Base-by-base conservation (phyloP, 192 early-diverging fungal genomes). In the Jimgerdemannia lactiflua region DNA sequence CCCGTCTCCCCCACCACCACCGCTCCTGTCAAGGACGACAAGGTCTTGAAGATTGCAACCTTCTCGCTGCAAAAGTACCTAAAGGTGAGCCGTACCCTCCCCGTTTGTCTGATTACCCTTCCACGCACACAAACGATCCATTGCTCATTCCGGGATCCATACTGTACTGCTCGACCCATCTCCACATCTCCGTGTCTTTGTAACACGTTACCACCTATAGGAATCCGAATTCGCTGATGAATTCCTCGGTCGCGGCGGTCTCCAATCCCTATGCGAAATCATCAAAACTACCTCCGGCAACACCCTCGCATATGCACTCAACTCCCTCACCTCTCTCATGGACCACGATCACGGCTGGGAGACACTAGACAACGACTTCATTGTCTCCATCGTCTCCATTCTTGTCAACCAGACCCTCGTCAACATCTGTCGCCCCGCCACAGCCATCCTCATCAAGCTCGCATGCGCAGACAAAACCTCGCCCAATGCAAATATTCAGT, bases 401-500 rank as follows among this genome's bases (percentile, higher is more conserved):
- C 79, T 92, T 63, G 88, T 92, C 14, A 79, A 84, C 20, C 85
- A 93, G 81, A 85, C 85, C 18, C 85, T 92, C 14, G 90, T 91
- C 6, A 93, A 89, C 64, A 88, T 93, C 71, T 87, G 90, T 72
- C 80, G 92, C 3, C 92, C 92, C 11, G 91, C 92, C 3, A 93
- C 91, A 0, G 89, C 89, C 0, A 87, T 93, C 43, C 80, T 93
- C 40, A 89, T 91, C 70, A 91, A 92, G 73, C 74, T 93, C 11
- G 85, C 88, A 3, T 76, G 74, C 39, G 81, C 88, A 14, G 81
- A 84, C 70, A 77, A 71, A 72, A 39, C 75, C 69, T 39, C 59
- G 42, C 59, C 64, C 4, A 79, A 79, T 41, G 67, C 82, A 69
- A 44, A 79, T 7, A 66, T 75, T 14, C 78, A 85, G 42, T 85